Percentiles rank a stretch among this genome's conserved stretches.
Conservation (phyloP, 1,284 basidiomycete species). For the Fistulinella staudtii region DNA sequence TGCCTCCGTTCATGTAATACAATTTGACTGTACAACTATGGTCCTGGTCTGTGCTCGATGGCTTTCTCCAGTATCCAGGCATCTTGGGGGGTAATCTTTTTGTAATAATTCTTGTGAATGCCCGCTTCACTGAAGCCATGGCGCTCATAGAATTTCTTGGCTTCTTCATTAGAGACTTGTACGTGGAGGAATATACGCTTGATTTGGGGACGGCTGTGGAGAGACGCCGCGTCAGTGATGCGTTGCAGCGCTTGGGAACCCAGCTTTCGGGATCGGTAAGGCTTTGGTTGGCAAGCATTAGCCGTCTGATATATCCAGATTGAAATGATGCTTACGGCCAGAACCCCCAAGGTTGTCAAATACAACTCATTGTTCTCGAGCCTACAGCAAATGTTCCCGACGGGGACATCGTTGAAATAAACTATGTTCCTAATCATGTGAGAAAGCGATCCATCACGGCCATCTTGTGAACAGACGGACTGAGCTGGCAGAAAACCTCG, state of each 20-base stretch:
- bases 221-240: conserved; percentile 57
- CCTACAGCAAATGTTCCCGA: conserved; percentile 78
- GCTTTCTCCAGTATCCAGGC: conserved; percentile 74
- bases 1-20: conserved; percentile 22
- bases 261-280: conserved; percentile 69
- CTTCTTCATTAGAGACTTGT: conserved; percentile 66
- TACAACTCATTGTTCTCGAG: conserved; percentile 70
- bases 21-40: conserved; percentile 22
- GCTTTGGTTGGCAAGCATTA: conserved; percentile 42
- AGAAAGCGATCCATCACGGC: conserved; percentile 18
- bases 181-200: conserved; percentile 73
- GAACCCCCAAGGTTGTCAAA: conserved; percentile 80
- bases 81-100: conserved; percentile 71
- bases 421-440: conserved; percentile 43
- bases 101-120: conserved; percentile 72
- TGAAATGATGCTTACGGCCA: conserved; percentile 55
- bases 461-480: conserved; percentile 37
- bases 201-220: conserved; percentile 57
- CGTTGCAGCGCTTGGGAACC: conserved; percentile 66
- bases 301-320: conserved; percentile 11
- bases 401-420: conserved; percentile 82
- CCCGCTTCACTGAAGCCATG: conserved; percentile 69
- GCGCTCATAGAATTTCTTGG: conserved; percentile 73
- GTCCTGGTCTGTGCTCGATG: conserved; percentile 20
- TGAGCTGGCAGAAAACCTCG: conserved; percentile 77